A percentile compares a stretch with the other conserved stretches of the same genome.
These are phyloP conservation scores for Blepharisma stoltei DNA, from an alignment of 73 alveolate species.

Conservation along the genomic window DNA sequence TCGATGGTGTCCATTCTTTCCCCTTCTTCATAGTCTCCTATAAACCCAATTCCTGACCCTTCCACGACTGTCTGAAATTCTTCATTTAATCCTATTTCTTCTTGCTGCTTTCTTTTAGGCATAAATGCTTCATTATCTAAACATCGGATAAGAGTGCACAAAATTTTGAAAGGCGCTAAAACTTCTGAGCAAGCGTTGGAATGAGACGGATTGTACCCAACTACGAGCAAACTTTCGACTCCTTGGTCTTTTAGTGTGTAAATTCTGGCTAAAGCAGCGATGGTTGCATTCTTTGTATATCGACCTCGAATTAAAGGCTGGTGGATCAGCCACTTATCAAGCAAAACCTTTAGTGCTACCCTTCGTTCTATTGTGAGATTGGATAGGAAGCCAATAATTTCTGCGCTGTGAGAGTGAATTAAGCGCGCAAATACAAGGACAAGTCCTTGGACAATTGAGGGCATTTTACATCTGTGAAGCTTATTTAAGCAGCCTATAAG, in stretches of 20 bases:
- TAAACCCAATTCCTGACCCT: constrained; percentile 31
- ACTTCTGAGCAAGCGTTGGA: constrained; percentile 85
- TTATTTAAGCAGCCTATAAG: constrained; percentile 76
- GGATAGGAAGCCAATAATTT: constrained; percentile 79
- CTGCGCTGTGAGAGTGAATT: constrained; percentile 85
- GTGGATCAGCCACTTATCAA: constrained; percentile 96
- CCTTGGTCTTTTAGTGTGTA: constrained; percentile 79
- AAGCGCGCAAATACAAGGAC: constrained; percentile 92
- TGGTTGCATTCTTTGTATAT: constrained; percentile 88
- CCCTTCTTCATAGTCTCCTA: constrained; percentile 46
- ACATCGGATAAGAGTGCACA: constrained; percentile 83
- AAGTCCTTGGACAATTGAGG: constrained; percentile 90
- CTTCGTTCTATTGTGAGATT: constrained; percentile 88
- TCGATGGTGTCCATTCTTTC: constrained; percentile 60
- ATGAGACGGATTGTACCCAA: constrained; percentile 96
- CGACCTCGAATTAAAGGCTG: constrained; percentile 95
- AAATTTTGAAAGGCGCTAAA: constrained; percentile 95
- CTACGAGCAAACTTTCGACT: constrained; percentile 83
- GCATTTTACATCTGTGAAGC: constrained; percentile 92
- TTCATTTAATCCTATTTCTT: constrained; percentile 28
- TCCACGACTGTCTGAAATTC: constrained; percentile 31
- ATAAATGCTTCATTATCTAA: constrained; percentile 89
- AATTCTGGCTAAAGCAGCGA: constrained; percentile 87
- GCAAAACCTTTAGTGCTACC: constrained; percentile 84
- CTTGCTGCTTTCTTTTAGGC: constrained; percentile 57